Base-by-base conservation (phyloP, 2,329 filamentous ascomycete genomes). In the Arthrocladium fulminans region DNA sequence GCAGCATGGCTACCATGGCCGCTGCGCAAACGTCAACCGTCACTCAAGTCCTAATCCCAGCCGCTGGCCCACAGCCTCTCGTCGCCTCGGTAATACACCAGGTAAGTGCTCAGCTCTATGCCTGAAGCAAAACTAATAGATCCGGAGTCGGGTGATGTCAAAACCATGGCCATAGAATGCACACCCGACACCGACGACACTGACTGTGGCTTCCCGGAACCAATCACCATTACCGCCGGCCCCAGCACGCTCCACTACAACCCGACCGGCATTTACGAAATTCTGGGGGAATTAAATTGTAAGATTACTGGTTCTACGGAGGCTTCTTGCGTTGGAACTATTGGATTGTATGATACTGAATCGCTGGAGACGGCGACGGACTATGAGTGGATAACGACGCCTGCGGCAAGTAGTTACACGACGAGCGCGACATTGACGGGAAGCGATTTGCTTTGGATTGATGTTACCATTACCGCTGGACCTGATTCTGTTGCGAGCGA, bases 291-390 rank as follows among this genome's bases (percentile, higher is more conserved):
- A n/a, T 20, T 55, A n/a, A 49, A 54, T 15, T 57, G 54, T 39
- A 41, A n/a, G 6, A 10, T 57, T 30, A 50, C 49, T n/a, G 54
- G 54, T 3, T 54, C 53, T n/a, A 53, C 54, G 25, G 49, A 50
- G 13, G 54, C 49, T 12, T 37, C 23, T 1, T 57, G 54, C 38
- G 42, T 25, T 39, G 47, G 49, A 30, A 51, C 49, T 20, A 51
- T 43, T 29, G 40, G 51, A 17, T 49, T 20, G 7, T 20, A 17
- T 20, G 24, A 17, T 34, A 20, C 42, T 7, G 42, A 9, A 6
- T 12, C 12, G 8, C 7, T 25, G 4, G 40, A 20, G 8, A 43
- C 20, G 42, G 27, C 15, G 12, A 35, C 27, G 10, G 42, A 35
- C 17, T 10, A 19, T 9, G 24, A 32, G 12, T 32, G 25, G 19